phyloP scores from a whole-genome alignment of 116 monocot species.

The Dioscorea cayenensis region DNA sequence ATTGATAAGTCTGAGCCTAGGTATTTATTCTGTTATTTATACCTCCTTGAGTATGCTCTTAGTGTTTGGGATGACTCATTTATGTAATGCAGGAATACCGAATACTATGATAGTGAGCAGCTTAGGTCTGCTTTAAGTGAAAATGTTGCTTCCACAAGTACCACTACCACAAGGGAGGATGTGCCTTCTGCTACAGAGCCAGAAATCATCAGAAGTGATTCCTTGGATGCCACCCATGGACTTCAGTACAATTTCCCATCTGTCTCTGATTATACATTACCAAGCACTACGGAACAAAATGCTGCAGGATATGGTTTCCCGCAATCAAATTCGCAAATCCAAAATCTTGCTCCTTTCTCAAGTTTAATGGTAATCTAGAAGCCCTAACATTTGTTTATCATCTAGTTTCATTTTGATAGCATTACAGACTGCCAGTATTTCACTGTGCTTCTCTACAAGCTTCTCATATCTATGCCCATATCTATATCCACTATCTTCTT shows the following conservation, averaged over 20 bases:
- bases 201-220: slow-evolving; percentile 39
- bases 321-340: slow-evolving; percentile 51
- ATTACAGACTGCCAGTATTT: neutral
- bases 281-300: slow-evolving; percentile 41
- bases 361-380: slow-evolving; percentile 60
- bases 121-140: slow-evolving; percentile 38
- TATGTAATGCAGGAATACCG: slow-evolving; percentile 46
- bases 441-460: neutral
- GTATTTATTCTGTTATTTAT: slow-evolving; percentile 24
- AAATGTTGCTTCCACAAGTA: slow-evolving; percentile 21
- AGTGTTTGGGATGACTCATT: neutral
- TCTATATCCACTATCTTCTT: too few species aligned
- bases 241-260: slow-evolving; percentile 62
- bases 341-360: slow-evolving; percentile 68
- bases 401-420: neutral
- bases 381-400: neutral
- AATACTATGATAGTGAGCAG: slow-evolving; percentile 57
- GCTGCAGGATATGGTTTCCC: slow-evolving; percentile 33
- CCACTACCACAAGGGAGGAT: slow-evolving; percentile 36
- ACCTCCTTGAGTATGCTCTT: neutral
- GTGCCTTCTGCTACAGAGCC: slow-evolving; percentile 56
- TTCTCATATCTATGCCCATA: too few species aligned
- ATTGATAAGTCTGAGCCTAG: slow-evolving; percentile 46
- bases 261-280: slow-evolving; percentile 40
- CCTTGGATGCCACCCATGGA: slow-evolving; percentile 36